These are phyloP conservation scores for Chaetomiaceae sp. DNA, from an alignment of 2,329 filamentous ascomycete species.

Conservation along the genomic window DNA sequence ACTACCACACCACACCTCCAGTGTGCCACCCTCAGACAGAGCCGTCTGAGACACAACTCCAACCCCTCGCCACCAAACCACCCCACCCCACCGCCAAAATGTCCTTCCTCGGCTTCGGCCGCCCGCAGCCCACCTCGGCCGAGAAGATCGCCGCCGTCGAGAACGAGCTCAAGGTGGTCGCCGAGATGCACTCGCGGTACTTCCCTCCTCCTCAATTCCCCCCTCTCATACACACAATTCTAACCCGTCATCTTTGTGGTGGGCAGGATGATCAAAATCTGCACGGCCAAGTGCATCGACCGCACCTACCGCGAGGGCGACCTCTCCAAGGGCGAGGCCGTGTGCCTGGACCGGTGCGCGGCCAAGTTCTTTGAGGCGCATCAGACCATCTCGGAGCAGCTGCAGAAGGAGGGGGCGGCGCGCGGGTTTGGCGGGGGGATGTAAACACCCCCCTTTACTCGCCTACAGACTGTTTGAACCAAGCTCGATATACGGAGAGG, in stretches of 20 bases:
- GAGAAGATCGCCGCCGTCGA: constrained; percentile 97
- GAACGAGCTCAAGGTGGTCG: constrained; percentile 94
- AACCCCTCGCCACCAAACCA: neutral
- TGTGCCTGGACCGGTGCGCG: constrained; percentile 96
- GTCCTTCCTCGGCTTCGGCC: constrained; percentile 40
- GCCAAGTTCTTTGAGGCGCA: constrained; percentile 99
- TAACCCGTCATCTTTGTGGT: neutral
- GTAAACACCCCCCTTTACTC: too few species aligned
- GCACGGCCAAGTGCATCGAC: constrained; percentile 91
- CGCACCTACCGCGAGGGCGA: constrained; percentile 90
- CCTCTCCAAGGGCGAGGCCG: constrained; percentile 97
- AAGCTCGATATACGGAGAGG: neutral
- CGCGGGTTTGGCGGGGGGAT: constrained; percentile 49
- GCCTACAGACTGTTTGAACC: too few species aligned
- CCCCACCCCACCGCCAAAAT: constrained; percentile 24
- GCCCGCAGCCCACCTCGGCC: constrained; percentile 83
- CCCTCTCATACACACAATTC: too few species aligned
- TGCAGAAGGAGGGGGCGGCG: constrained; percentile 79
- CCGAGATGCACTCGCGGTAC: constrained; percentile 97
- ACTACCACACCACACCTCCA: neutral
- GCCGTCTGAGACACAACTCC: neutral
- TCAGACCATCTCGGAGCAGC: constrained; percentile 94
- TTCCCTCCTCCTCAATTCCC: constrained; percentile 15
- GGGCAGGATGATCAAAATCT: constrained; percentile 74
- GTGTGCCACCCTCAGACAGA: too few species aligned